Conservation (phyloP, 2,329 filamentous ascomycete species). For the Karstenula rhodostoma region DNA sequence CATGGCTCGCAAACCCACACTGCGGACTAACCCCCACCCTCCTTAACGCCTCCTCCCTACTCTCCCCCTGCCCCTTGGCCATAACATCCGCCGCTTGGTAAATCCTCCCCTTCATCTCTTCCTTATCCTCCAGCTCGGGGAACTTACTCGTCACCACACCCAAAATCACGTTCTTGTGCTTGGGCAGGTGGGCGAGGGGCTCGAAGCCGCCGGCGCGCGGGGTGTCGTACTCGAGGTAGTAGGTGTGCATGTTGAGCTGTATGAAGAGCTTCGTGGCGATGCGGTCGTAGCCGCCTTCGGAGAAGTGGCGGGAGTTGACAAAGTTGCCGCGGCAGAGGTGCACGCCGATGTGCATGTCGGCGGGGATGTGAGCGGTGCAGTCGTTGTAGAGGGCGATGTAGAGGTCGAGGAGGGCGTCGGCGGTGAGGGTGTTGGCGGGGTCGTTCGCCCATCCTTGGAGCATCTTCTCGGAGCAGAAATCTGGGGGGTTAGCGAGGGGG, state of each 20-base stretch:
- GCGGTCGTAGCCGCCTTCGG: conserved; percentile 53
- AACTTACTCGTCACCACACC: conserved; percentile 55
- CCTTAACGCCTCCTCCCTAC: conserved; percentile 68
- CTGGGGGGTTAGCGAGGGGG: conserved; percentile 14
- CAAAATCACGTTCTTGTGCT: conserved; percentile 54
- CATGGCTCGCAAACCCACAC: conserved; percentile 67
- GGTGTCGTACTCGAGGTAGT: conserved; percentile 53
- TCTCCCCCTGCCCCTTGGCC: conserved; percentile 61
- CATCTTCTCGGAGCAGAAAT: conserved; percentile 47
- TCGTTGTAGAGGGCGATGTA: conserved; percentile 81
- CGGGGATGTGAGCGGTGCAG: conserved; percentile 66
- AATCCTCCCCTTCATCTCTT: conserved; percentile 52
- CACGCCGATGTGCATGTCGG: conserved; percentile 76
- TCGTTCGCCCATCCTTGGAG: conserved; percentile 59
- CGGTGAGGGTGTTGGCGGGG: conserved; percentile 68
- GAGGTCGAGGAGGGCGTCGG: conserved; percentile 73
- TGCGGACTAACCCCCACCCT: conserved; percentile 56
- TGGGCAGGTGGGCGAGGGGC: conserved; percentile 50
- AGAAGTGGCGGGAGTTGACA: conserved; percentile 52
- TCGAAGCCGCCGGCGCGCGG: conserved; percentile 55
- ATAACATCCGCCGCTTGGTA: conserved; percentile 66
- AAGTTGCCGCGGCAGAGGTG: conserved; percentile 69
- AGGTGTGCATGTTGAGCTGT: conserved; percentile 38
- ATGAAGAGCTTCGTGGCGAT: conserved; percentile 49
- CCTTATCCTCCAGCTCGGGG: conserved; percentile 51